A percentile compares a stretch with the other conserved stretches of the same genome.
Conservation (phyloP, 2,329 filamentous ascomycete species). For the Ophiostoma quercus region DNA sequence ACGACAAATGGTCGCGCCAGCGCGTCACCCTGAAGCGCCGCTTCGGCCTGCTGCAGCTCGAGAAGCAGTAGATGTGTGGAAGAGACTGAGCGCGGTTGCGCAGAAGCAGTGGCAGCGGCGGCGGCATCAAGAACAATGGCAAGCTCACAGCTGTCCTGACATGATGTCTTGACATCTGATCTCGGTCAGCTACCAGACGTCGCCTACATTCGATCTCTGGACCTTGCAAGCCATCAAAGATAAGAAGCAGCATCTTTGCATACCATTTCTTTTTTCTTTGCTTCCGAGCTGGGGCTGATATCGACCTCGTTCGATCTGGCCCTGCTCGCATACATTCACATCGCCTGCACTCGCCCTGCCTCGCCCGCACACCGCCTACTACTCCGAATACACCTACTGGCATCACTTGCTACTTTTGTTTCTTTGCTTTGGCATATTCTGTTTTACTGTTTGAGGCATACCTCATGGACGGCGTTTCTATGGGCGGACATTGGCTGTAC, state of each 20-base stretch:
- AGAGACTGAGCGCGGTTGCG: neutral
- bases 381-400: neutral
- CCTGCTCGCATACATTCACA: neutral
- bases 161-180: neutral
- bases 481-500: conserved; percentile 10
- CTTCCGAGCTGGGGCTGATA: neutral
- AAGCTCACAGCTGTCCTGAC: neutral
- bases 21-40: conserved; percentile 91
- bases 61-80: conserved; percentile 34
- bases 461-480: neutral
- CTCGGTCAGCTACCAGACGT: neutral
- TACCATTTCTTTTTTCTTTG: neutral
- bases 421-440: conserved; percentile 5
- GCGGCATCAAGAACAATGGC: neutral
- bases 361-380: neutral
- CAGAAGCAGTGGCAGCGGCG: neutral
- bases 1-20: conserved; percentile 98
- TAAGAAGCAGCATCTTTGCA: too few species aligned
- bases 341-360: neutral
- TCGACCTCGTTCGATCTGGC: neutral
- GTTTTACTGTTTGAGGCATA: neutral
- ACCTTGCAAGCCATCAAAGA: neutral
- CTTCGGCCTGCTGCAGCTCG: conserved; percentile 69
- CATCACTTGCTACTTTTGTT: neutral
- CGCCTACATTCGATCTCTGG: neutral